Evolutionary conservation across 306 rosid species (phyloP).

Genomic region (Malus asiatica): DNA sequence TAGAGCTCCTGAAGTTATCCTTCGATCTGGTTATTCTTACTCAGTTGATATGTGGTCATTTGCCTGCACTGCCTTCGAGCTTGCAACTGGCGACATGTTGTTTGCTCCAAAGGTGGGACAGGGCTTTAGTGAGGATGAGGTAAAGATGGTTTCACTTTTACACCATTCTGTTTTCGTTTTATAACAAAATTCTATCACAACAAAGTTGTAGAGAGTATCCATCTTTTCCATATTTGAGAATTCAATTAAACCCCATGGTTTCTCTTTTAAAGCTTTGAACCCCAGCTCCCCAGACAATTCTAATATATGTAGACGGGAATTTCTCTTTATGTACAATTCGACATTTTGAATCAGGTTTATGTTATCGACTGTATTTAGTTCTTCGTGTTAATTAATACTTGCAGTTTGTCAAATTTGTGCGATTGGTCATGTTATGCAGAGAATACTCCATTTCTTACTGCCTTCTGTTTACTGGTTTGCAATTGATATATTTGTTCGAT

Average conservation of each 20-base stretch:
- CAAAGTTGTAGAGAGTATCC: not conserved
- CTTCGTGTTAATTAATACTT: not conserved
- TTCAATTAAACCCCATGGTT: not conserved
- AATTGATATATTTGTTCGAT: conserved; percentile 11
- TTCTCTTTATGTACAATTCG: not conserved
- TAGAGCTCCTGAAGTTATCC: conserved; percentile 90
- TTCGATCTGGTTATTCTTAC: conserved; percentile 75
- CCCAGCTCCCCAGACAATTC: not conserved
- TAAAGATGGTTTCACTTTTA: conserved; percentile 27
- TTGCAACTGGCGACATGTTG: conserved; percentile 96
- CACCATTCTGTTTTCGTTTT: not conserved
- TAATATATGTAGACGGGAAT: not conserved
- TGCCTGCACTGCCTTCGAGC: conserved; percentile 89
- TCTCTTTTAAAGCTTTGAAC: not conserved
- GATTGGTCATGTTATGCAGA: not conserved
- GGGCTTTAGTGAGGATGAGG: conserved; percentile 92
- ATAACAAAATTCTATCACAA: not conserved
- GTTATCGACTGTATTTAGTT: not conserved
- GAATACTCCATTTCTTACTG: not conserved
- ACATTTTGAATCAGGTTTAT: conserved; percentile 7
- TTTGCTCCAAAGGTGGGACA: conserved; percentile 75
- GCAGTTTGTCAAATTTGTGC: not conserved
- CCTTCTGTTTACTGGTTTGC: not conserved
- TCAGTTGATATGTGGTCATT: conserved; percentile 94
- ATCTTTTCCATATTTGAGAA: not conserved